A percentile compares a stretch with the other conserved stretches of the same genome.
These are phyloP conservation scores for Spinacia oleracea DNA, from an alignment of 179 eudicot genomes.

Conservation along the genomic window DNA sequence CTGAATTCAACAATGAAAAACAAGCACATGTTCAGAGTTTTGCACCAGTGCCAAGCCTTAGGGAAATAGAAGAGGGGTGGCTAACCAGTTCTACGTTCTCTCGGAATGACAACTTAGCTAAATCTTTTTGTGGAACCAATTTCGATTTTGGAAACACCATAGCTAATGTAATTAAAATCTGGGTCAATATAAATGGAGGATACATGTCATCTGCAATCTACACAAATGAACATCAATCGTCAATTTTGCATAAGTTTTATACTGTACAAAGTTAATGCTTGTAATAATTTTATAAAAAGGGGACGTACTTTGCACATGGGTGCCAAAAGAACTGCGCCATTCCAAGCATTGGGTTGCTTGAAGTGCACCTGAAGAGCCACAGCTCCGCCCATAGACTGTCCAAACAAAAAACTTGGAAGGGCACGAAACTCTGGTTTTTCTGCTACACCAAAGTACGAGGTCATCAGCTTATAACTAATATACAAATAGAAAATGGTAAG, in stretches of 20 bases:
- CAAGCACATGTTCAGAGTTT: not conserved
- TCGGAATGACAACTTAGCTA: slow-evolving; percentile 79
- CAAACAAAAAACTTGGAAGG: slow-evolving; percentile 77
- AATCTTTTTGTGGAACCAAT: slow-evolving; percentile 75
- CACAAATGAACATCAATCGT: slow-evolving; percentile 15
- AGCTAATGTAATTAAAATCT: slow-evolving; percentile 64
- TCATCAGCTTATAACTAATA: not conserved
- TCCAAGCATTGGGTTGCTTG: slow-evolving; percentile 86
- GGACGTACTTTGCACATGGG: slow-evolving; percentile 98
- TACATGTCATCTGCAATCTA: slow-evolving; percentile 94
- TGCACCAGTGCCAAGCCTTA: not conserved
- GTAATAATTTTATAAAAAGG: not conserved
- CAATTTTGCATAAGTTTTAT: not conserved
- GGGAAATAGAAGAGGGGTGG: not conserved
- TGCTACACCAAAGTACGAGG: slow-evolving; percentile 25
- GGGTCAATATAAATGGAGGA: slow-evolving; percentile 67
- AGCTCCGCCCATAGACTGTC: slow-evolving; percentile 98
- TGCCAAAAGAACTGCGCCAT: slow-evolving; percentile 89
- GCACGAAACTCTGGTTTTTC: slow-evolving; percentile 58
- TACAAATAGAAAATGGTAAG: not conserved
- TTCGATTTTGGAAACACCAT: slow-evolving; percentile 70
- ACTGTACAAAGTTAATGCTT: not conserved
- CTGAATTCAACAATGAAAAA: slow-evolving; percentile 40
- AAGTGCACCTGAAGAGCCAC: slow-evolving; percentile 86
- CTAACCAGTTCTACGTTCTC: slow-evolving; percentile 76